Evolutionary conservation across 192 early-diverging fungal species (phyloP).

Genomic region (Coemansia umbellata): DNA sequence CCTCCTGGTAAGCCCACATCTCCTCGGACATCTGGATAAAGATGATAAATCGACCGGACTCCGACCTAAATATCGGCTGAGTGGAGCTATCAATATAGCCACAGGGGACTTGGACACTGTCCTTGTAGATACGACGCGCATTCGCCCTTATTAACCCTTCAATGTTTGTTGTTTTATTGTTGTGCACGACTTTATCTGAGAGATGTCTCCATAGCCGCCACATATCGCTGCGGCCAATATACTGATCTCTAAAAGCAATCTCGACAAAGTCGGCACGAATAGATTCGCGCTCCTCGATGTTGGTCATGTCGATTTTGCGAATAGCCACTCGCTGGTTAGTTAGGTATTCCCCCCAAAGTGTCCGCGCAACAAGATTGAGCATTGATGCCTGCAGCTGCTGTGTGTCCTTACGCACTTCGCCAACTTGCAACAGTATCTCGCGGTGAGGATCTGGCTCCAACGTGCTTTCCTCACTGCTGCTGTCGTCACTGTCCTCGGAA

Average conservation of each 20-base stretch:
- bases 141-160: slow-evolving; percentile 69
- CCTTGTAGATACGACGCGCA: slow-evolving; percentile 77
- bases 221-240: slow-evolving; percentile 90
- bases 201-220: slow-evolving; percentile 78
- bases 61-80: slow-evolving; percentile 85
- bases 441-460: slow-evolving; percentile 20
- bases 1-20: slow-evolving; percentile 98
- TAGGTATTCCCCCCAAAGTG: slow-evolving; percentile 42
- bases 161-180: slow-evolving; percentile 69
- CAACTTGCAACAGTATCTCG: slow-evolving; percentile 41
- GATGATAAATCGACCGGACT: slow-evolving; percentile 90
- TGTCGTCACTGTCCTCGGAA: slow-evolving; percentile 2
- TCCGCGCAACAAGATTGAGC: slow-evolving; percentile 20
- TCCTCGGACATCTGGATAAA: slow-evolving; percentile 96
- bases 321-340: slow-evolving; percentile 33
- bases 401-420: slow-evolving; percentile 40
- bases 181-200: slow-evolving; percentile 66
- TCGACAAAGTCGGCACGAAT: slow-evolving; percentile 81
- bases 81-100: slow-evolving; percentile 80
- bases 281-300: slow-evolving; percentile 30
- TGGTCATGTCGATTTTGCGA: slow-evolving; percentile 60
- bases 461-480: slow-evolving; percentile 4
- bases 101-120: slow-evolving; percentile 59
- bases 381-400: slow-evolving; percentile 38
- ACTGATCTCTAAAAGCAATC: slow-evolving; percentile 84